Conservation (phyloP, 306 rosid species). For the Rosa multiflora region DNA sequence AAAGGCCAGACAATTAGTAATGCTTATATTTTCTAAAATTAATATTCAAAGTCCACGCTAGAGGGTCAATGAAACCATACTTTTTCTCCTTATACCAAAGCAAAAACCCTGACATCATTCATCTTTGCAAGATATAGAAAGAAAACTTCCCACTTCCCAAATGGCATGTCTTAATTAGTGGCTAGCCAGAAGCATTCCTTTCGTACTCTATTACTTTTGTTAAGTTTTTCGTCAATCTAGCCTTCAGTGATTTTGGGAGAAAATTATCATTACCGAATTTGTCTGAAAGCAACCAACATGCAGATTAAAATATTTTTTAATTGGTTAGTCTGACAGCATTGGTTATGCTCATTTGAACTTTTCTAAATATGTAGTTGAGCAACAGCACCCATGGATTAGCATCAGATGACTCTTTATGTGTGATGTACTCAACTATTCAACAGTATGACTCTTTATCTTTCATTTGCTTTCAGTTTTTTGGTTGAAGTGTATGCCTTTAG, state of each 20-base stretch:
- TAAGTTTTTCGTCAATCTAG: not conserved
- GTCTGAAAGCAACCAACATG: not conserved
- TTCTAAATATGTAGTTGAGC: not conserved
- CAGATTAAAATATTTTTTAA: not conserved
- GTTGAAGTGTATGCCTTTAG: not conserved
- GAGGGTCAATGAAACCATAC: not conserved
- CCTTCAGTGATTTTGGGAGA: not conserved
- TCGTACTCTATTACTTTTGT: not conserved
- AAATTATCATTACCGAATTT: not conserved
- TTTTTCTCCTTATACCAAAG: not conserved
- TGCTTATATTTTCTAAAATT: not conserved
- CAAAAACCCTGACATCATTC: not conserved
- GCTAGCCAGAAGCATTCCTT: not conserved
- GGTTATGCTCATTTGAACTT: not conserved
- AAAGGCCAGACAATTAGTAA: not conserved
- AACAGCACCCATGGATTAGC: not conserved
- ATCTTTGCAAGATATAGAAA: not conserved
- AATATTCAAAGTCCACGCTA: conserved; percentile 4
- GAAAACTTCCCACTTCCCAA: not conserved
- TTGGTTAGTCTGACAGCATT: not conserved
- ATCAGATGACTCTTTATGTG: not conserved
- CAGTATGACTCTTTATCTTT: not conserved
- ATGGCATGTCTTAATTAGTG: not conserved
- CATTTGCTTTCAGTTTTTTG: not conserved
- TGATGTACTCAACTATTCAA: not conserved